These are phyloP conservation scores for Oidium heveae DNA, from an alignment of 2,329 filamentous ascomycete species.

Conservation along the genomic window DNA sequence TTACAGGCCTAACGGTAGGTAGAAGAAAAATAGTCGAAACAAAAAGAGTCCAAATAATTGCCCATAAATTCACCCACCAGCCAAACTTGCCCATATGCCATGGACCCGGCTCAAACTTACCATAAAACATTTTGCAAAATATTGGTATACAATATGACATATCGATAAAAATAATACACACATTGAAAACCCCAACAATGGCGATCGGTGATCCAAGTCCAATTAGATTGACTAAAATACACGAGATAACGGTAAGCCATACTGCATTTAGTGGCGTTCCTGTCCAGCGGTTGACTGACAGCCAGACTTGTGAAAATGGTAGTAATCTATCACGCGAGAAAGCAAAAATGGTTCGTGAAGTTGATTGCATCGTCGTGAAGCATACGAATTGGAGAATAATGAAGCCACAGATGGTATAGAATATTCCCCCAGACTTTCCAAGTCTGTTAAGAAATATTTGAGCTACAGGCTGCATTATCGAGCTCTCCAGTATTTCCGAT, in stretches of 20 bases:
- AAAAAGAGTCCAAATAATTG: conserved; percentile 26
- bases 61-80: conserved; percentile 20
- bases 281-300: conserved; percentile 23
- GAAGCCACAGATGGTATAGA: conserved; percentile 29
- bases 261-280: conserved; percentile 35
- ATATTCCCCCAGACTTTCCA: conserved; percentile 25
- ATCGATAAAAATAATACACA: conserved; percentile 26
- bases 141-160: conserved; percentile 32
- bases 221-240: conserved; percentile 31
- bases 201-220: conserved; percentile 28
- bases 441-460: conserved; percentile 33
- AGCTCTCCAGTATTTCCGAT: conserved; percentile 20
- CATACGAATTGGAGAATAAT: conserved; percentile 32
- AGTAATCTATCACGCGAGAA: conserved; percentile 35
- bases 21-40: conserved; percentile 28
- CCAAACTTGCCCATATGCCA: conserved; percentile 23
- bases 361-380: conserved; percentile 28
- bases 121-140: conserved; percentile 23
- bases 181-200: conserved; percentile 26
- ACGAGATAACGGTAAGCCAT: conserved; percentile 28
- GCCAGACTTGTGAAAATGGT: conserved; percentile 32
- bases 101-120: conserved; percentile 24
- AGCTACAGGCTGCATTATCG: conserved; percentile 26
- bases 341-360: conserved; percentile 25
- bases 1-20: conserved; percentile 22